phyloP scores from a whole-genome alignment of 768 basidiomycete genomes.

The Suillus variegatus region DNA sequence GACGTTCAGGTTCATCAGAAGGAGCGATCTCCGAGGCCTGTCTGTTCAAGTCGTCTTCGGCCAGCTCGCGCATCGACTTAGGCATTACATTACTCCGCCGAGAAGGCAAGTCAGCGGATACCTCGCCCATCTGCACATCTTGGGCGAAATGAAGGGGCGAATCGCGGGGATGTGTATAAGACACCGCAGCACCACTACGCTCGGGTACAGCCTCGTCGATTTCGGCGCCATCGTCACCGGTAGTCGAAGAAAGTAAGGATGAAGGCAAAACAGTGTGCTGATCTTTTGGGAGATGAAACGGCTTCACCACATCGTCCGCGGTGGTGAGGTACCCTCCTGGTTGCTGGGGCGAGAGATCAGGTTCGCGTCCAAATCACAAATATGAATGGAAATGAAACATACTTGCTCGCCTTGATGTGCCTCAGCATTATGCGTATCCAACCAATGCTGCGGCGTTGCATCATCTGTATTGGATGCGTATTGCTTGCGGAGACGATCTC shows the following conservation, averaged over 20 bases:
- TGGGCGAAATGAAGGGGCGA: slow-evolving; percentile 12
- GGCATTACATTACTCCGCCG: slow-evolving; percentile 32
- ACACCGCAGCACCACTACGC: background rate
- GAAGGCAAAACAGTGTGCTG: slow-evolving; percentile 28
- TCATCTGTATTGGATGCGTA: slow-evolving; percentile 45
- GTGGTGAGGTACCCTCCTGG: slow-evolving; percentile 65
- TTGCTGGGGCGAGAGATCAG: slow-evolving; percentile 16
- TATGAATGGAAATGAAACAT: slow-evolving; percentile 9
- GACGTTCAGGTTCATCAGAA: background rate
- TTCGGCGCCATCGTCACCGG: slow-evolving; percentile 34
- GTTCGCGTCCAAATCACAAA: background rate
- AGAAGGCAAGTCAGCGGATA: slow-evolving; percentile 3
- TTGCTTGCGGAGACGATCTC: slow-evolving; percentile 78
- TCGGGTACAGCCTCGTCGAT: slow-evolving; percentile 25
- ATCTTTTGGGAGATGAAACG: slow-evolving; percentile 69
- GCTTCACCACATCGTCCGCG: slow-evolving; percentile 72
- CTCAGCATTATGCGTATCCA: slow-evolving; percentile 20
- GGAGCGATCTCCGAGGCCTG: slow-evolving; percentile 8
- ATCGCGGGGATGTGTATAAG: slow-evolving; percentile 13
- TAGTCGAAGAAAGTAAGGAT: slow-evolving; percentile 15
- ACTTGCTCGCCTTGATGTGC: slow-evolving; percentile 24
- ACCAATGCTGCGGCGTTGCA: slow-evolving; percentile 14
- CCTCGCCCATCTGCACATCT: slow-evolving; percentile 21
- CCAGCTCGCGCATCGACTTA: slow-evolving; percentile 68
- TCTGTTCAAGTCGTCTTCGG: slow-evolving; percentile 40